phyloP scores from a whole-genome alignment of 768 basidiomycete species.

The Lactifluus pinguis region DNA sequence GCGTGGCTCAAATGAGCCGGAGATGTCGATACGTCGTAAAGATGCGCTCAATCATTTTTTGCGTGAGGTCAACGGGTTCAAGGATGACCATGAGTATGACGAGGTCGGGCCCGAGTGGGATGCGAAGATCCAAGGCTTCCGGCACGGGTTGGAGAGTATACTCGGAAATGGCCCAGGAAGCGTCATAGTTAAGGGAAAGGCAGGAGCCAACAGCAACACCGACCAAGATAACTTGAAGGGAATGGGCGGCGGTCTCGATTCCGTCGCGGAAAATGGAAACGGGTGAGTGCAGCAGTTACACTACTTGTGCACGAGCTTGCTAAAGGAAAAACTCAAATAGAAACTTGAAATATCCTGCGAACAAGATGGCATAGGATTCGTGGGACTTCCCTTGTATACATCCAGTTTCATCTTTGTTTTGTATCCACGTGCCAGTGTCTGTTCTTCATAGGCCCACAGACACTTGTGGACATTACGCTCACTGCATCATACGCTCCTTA shows the following conservation, averaged over 20 bases:
- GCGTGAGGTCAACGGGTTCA: slow-evolving; percentile 49
- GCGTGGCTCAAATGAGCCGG: slow-evolving; percentile 63
- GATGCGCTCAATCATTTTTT: slow-evolving; percentile 61
- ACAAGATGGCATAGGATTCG: neutral
- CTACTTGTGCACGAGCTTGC: neutral
- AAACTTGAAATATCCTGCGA: neutral
- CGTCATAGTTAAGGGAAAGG: neutral
- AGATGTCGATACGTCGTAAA: slow-evolving; percentile 42
- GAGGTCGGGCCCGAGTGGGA: slow-evolving; percentile 31
- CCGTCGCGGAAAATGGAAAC: neutral
- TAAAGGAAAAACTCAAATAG: neutral
- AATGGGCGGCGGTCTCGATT: neutral
- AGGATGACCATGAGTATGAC: slow-evolving; percentile 43
- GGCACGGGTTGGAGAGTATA: slow-evolving; percentile 39
- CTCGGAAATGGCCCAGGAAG: slow-evolving; percentile 31
- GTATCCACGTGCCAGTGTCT: too few relatives aligned
- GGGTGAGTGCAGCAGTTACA: neutral
- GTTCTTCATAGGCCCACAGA: too few relatives aligned
- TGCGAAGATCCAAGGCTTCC: slow-evolving; percentile 25
- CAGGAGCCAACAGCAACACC: too few relatives aligned
- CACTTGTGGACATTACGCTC: too few relatives aligned
- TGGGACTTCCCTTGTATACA: too few relatives aligned
- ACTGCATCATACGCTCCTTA: too few relatives aligned
- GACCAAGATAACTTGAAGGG: neutral
- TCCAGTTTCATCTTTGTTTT: too few relatives aligned